Base-by-base conservation (phyloP, 805 yeast species). In the Millerago galiae region DNA sequence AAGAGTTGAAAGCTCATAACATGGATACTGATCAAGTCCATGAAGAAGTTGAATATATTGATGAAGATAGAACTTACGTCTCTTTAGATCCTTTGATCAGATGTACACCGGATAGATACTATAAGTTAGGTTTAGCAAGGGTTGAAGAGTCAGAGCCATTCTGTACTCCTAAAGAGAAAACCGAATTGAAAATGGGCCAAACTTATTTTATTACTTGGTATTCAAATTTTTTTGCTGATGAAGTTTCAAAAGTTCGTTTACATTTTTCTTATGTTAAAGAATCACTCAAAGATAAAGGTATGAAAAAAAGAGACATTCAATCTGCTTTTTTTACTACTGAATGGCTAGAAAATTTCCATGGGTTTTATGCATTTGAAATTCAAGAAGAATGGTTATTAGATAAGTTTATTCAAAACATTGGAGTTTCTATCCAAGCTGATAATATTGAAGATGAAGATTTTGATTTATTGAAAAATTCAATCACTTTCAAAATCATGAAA, bases 191-290 rank as follows among this genome's bases (percentile, higher is more conserved):
- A 49, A 60, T 74, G 45, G 95, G 74, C 27, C 63, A 71, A 42
- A 75, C 85, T 1, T 83, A 85, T 53, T 88, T 89, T 55, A 62
- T 85, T 40, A 80, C 91, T 9, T 88, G 96, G 96, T 88, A 68
- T 62, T 72, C 91, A 2, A 70, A 73, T 38, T 81, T 66, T 58
- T 88, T 86, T 54, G 55, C 56, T 25, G 69, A 73, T 37, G 73
- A 66, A 3, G 83, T 76, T 18, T 66, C 75, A 37, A 74, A 77
- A 24, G 89, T 85, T 9, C 75, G 75, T 52, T 51, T 86, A 28
- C 93, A 84, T 59, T 68, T 81, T 45, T 78, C 83, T 2, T 78
- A 75, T 50, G 72, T 84, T 28, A 77, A 72, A 55, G 89, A 82
- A 53, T 58, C 70, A 15, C 56, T 68, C 1, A 58, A 57, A 28